Evolutionary conservation across 139 green algal species (phyloP).

Genomic region (Mychonastes homosphaera): DNA sequence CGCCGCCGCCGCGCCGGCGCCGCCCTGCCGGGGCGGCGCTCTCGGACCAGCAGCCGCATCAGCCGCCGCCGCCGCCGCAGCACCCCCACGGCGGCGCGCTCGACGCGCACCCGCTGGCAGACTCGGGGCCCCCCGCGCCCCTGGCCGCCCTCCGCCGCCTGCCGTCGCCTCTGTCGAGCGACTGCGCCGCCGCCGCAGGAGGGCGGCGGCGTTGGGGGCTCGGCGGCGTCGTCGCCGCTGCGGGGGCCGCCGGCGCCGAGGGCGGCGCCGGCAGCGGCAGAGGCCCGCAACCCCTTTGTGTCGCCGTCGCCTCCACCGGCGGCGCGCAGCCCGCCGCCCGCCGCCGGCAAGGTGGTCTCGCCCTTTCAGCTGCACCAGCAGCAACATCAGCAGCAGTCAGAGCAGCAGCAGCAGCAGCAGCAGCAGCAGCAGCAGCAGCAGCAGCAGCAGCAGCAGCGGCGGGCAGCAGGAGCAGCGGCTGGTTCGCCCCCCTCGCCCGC

Average conservation of each 20-base stretch:
- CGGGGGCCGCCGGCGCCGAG: neutral
- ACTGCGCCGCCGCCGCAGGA: too few species aligned
- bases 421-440: conserved; percentile 8
- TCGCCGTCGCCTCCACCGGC: neutral
- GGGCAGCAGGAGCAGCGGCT: neutral
- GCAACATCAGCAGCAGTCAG: neutral
- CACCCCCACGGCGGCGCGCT: too few species aligned
- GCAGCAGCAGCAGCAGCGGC: conserved; percentile 3
- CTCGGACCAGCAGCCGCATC: too few species aligned
- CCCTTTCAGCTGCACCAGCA: neutral
- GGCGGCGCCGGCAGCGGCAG: neutral
- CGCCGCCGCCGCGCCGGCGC: too few species aligned
- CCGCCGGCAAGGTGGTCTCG: neutral
- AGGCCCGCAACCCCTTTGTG: neutral
- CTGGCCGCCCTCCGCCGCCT: too few species aligned
- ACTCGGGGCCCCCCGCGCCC: too few species aligned
- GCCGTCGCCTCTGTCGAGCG: too few species aligned
- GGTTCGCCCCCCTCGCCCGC: neutral
- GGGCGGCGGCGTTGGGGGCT: neutral
- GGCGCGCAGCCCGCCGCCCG: neutral
- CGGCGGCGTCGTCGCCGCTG: neutral
- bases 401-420: conserved; percentile 2
- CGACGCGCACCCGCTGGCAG: too few species aligned
- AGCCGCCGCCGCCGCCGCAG: too few species aligned
- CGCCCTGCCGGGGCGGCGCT: too few species aligned